Evolutionary conservation across 2,329 filamentous ascomycete genomes (phyloP), one percentile per base, ranked within the genome.

Genomic region (Penicillium hesseltinei): DNA sequence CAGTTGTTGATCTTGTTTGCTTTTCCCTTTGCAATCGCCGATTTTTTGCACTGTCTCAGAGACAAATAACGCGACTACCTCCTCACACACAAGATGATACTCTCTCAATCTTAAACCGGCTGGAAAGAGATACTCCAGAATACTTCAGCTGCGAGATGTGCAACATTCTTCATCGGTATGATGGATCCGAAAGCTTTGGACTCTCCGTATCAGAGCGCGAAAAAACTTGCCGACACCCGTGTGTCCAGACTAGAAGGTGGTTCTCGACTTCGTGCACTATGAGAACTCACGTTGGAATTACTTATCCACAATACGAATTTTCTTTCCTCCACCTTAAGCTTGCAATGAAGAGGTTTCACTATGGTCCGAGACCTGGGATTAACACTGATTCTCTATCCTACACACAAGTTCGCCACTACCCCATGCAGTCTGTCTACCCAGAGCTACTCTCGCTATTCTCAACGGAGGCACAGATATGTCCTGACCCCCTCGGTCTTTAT

Each of bases 341-440:
- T 29, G 59, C 56, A 11, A 59, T 62, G 40, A 56, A 25, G 5
- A 47, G 56, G 33, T 49, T 42, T n/a, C 29, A 39, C 4, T 51
- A 54, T 13, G 58, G 58, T 27, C 36, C 54, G 7, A 15, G 13
- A 0, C 45, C 15, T 47, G 53, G 51, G 5, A 56, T 62, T 5
- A 60, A 29, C 25, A 56, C 54, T 42, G 59, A 50, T 17, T 60
- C 48, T 56, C 42, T 50, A n/a, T 54, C 23, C 11, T 42, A 50
- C 43, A 60, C 57, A 42, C 81, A 84, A 62, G 81, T 61, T 19
- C 13, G 9, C 25, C 21, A 35, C 13, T 35, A 15, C 33, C 33
- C 33, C 13, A 6, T 13, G 33, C 33, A 35, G 5, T 13, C 13
- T 15, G 13, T 5, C 5, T 13, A 35, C 27, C 27, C 27, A 29